These are phyloP conservation scores for Hypoxylon intermedium DNA, from an alignment of 495 filamentous ascomycete species.

Conservation along the genomic window DNA sequence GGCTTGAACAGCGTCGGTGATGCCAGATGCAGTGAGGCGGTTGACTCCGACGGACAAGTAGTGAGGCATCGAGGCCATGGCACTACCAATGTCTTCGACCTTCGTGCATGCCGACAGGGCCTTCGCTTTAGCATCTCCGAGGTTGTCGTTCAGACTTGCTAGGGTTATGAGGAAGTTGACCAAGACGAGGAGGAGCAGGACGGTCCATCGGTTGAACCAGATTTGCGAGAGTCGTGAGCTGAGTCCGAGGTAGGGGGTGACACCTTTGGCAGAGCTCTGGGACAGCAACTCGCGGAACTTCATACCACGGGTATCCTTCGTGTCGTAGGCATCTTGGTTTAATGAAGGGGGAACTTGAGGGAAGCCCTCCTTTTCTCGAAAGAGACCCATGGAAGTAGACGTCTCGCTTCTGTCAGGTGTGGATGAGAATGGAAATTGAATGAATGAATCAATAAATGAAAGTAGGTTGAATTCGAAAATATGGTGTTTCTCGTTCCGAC, in stretches of 20 bases:
- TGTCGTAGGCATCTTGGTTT: slow-evolving; percentile 31
- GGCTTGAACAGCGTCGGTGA: slow-evolving; percentile 78
- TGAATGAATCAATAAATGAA: slow-evolving; percentile 4
- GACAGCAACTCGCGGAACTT: slow-evolving; percentile 34
- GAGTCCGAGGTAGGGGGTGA: slow-evolving; percentile 93
- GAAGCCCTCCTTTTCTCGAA: slow-evolving; percentile 40
- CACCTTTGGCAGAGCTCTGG: slow-evolving; percentile 42
- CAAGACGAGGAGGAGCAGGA: slow-evolving; percentile 84
- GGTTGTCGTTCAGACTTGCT: slow-evolving; percentile 69
- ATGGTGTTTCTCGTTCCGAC: slow-evolving; percentile 2
- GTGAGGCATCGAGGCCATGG: slow-evolving; percentile 97
- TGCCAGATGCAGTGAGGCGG: slow-evolving; percentile 74
- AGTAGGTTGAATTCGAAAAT: slow-evolving; percentile 8
- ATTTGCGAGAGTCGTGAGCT: slow-evolving; percentile 89
- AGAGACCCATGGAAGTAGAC: slow-evolving; percentile 19
- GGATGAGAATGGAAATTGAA: background rate
- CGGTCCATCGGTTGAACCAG: slow-evolving; percentile 97
- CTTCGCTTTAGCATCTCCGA: slow-evolving; percentile 76
- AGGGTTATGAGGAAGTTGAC: slow-evolving; percentile 79
- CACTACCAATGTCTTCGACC: slow-evolving; percentile 92
- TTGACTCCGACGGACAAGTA: slow-evolving; percentile 91
- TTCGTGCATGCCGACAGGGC: slow-evolving; percentile 86
- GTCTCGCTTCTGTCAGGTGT: slow-evolving; percentile 9
- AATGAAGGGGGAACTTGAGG: slow-evolving; percentile 40
- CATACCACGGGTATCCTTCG: slow-evolving; percentile 32